Conservation (phyloP, 148 eudicot genomes). For the Spergularia marina region DNA sequence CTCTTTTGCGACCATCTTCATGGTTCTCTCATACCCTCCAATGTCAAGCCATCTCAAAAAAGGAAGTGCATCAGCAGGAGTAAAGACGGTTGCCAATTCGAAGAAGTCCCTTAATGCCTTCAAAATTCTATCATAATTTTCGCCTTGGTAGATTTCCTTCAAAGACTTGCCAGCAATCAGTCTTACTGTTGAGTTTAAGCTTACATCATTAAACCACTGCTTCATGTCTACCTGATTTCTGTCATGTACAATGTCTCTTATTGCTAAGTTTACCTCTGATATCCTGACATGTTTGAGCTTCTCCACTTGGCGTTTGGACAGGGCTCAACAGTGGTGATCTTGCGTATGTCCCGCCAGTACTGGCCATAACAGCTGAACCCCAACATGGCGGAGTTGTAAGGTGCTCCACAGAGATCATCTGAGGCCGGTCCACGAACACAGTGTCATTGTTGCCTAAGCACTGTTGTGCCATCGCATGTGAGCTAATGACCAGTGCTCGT, state of each 20-base stretch:
- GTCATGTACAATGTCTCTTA: conserved; percentile 15
- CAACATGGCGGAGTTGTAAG: conserved; percentile 12
- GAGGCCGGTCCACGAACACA: conserved; percentile 27
- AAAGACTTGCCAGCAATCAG: conserved; percentile 33
- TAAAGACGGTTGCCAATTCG: conserved; percentile 5
- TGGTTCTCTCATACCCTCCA: conserved; percentile 31
- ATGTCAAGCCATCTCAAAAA: conserved; percentile 31
- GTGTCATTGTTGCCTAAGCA: conserved; percentile 34
- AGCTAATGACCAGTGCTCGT: too few species aligned
- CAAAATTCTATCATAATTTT: conserved; percentile 7
- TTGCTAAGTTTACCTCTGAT: background rate
- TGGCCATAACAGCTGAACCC: conserved; percentile 16
- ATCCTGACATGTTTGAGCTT: background rate
- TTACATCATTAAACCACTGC: conserved; percentile 37
- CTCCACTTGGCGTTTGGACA: background rate
- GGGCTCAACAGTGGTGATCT: conserved; percentile 5
- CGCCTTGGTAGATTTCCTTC: background rate
- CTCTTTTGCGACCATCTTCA: conserved; percentile 23
- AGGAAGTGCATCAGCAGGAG: conserved; percentile 22
- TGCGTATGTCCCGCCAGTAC: conserved; percentile 11
- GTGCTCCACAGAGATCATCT: background rate
- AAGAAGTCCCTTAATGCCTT: conserved; percentile 26
- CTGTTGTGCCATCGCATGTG: conserved; percentile 15
- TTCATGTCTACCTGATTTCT: conserved; percentile 14
- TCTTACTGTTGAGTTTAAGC: conserved; percentile 28